phyloP scores from a whole-genome alignment of 441 rosid species.

The Rhodomyrtus psidioides region DNA sequence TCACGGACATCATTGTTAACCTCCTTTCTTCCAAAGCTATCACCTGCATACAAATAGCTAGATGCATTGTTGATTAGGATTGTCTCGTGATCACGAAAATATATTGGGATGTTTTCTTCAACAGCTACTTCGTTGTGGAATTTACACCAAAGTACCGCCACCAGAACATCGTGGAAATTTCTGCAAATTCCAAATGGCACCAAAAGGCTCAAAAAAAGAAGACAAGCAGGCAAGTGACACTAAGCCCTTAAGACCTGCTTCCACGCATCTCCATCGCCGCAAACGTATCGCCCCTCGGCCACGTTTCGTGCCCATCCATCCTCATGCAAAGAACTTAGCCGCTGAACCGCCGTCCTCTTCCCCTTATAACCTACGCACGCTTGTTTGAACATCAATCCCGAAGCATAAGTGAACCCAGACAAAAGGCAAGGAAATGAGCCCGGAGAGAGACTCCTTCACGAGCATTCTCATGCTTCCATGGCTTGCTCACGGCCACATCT shows the following conservation, averaged over 20 bases:
- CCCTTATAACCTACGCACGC: background rate
- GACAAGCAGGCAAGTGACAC: background rate
- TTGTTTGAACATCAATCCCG: background rate
- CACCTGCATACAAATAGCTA: too few relatives aligned
- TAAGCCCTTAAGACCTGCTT: background rate
- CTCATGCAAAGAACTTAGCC: background rate
- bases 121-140: background rate
- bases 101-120: too few relatives aligned
- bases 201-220: background rate
- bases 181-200: background rate
- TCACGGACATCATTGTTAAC: too few relatives aligned
- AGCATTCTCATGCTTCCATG: conserved; percentile 31
- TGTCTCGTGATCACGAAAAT: too few relatives aligned
- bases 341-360: background rate
- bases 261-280: background rate
- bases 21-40: too few relatives aligned
- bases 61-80: too few relatives aligned
- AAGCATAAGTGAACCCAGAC: background rate
- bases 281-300: background rate
- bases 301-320: background rate
- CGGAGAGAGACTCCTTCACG: background rate
- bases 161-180: background rate
- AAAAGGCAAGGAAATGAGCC: background rate
- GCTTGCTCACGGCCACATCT: conserved; percentile 37
- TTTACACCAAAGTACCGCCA: background rate